Conservation (phyloP, 176 grass and related monocot species). For the Oryza meyeriana region DNA sequence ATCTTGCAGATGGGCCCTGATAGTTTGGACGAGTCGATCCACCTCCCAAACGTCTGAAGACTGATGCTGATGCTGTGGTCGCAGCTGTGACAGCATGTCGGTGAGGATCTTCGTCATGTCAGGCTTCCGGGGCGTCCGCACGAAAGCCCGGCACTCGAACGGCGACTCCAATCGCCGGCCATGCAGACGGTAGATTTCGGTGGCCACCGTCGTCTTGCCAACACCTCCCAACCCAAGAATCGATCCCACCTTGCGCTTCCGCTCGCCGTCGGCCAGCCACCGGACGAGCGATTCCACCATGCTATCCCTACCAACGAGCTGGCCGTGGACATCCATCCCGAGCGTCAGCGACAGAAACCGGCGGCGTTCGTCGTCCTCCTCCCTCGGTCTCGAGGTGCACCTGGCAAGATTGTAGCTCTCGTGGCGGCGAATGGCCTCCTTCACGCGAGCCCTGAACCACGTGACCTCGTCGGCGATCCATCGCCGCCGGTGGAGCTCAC, state of each 20-base stretch:
- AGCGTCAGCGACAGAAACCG: not conserved
- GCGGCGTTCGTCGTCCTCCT: too few relatives aligned
- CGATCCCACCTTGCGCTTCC: not conserved
- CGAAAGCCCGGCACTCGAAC: not conserved
- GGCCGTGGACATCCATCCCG: too few relatives aligned
- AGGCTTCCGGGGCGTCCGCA: not conserved
- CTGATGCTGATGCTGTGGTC: not conserved
- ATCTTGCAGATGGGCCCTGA: not conserved
- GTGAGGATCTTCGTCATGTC: constrained; percentile 3
- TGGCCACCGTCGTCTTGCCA: constrained; percentile 30
- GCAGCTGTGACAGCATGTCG: constrained; percentile 17
- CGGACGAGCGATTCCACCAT: not conserved
- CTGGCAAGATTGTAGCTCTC: not conserved
- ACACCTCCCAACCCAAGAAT: constrained; percentile 2
- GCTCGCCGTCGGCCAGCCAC: not conserved
- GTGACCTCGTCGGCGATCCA: not conserved
- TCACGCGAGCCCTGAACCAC: not conserved
- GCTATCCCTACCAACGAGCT: not conserved
- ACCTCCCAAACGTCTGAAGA: not conserved
- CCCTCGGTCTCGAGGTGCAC: not conserved
- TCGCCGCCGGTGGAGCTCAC: not conserved
- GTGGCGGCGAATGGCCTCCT: not conserved
- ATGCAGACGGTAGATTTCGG: not conserved
- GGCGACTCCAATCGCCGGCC: not conserved
- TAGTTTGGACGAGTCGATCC: not conserved